Conservation (phyloP, 768 basidiomycete genomes). For the Pleurotus salmoneostramineus region DNA sequence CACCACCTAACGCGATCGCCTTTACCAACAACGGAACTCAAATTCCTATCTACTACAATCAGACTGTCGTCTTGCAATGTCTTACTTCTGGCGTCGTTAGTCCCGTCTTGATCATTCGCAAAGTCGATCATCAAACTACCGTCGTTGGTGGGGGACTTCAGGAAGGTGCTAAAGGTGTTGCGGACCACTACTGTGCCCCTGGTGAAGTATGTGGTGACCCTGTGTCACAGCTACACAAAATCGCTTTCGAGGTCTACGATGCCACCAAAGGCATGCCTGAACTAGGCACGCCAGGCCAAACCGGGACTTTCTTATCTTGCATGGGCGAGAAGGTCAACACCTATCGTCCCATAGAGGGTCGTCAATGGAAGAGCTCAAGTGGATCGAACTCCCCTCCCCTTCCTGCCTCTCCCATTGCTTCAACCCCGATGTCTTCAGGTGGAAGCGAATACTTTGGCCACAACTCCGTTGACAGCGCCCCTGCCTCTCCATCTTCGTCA, state of each 20-base stretch:
- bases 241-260: constrained; percentile 90
- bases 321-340: constrained; percentile 94
- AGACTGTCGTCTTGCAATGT: constrained; percentile 93
- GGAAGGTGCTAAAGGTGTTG: constrained; percentile 81
- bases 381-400: constrained; percentile 54
- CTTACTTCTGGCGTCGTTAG: constrained; percentile 91
- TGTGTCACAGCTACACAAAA: constrained; percentile 93
- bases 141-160: constrained; percentile 90
- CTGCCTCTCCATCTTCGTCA: constrained; percentile 60
- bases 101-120: constrained; percentile 90
- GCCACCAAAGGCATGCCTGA: constrained; percentile 64
- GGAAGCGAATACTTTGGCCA: constrained; percentile 66
- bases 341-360: constrained; percentile 78
- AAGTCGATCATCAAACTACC: constrained; percentile 86
- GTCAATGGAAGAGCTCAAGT: constrained; percentile 63
- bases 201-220: constrained; percentile 93
- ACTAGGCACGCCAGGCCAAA: constrained; percentile 71
- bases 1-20: constrained; percentile 86
- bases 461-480: constrained; percentile 56
- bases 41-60: constrained; percentile 94
- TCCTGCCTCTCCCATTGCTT: constrained; percentile 68
- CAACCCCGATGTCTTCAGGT: constrained; percentile 52
- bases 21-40: constrained; percentile 81
- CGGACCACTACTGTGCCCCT: constrained; percentile 76
- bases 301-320: constrained; percentile 84